Evolutionary conservation across 345 rosid genomes (phyloP).

Genomic region (Clausena lansium): DNA sequence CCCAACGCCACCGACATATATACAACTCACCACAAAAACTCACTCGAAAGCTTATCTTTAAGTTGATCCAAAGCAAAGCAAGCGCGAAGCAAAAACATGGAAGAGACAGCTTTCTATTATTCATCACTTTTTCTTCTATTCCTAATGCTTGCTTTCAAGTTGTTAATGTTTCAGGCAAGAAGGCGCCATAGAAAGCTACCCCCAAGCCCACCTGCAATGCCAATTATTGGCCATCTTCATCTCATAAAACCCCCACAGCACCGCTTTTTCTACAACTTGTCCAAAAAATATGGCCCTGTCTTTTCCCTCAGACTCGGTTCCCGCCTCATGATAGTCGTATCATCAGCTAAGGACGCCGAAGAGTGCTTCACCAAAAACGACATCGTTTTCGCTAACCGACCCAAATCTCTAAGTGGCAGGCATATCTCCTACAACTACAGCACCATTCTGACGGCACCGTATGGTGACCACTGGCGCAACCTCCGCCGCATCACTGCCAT

Average conservation of each 20-base stretch:
- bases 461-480: constrained; percentile 72
- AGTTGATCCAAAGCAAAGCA: too few relatives aligned
- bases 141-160: constrained; percentile 2
- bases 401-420: constrained; percentile 25
- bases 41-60: too few relatives aligned
- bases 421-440: constrained; percentile 43
- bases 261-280: constrained; percentile 14
- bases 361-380: constrained; percentile 60
- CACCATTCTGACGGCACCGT: constrained; percentile 29
- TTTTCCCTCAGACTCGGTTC: constrained; percentile 42
- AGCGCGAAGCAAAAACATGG: neutral
- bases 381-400: constrained; percentile 44
- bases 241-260: constrained; percentile 23
- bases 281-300: constrained; percentile 22
- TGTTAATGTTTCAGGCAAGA: neutral
- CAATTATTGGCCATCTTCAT: constrained; percentile 46
- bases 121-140: constrained; percentile 9
- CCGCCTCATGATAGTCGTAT: constrained; percentile 27
- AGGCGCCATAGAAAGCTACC: constrained; percentile 19
- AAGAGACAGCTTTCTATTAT: neutral
- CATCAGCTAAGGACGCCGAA: constrained; percentile 34
- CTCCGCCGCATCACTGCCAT: constrained; percentile 45
- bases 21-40: too few relatives aligned
- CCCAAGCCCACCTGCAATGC: constrained; percentile 25
- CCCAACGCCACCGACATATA: too few relatives aligned